Evolutionary conservation across 345 rosid genomes (phyloP), one percentile per base, ranked within the genome.

Genomic region (Corymbia maculata): DNA sequence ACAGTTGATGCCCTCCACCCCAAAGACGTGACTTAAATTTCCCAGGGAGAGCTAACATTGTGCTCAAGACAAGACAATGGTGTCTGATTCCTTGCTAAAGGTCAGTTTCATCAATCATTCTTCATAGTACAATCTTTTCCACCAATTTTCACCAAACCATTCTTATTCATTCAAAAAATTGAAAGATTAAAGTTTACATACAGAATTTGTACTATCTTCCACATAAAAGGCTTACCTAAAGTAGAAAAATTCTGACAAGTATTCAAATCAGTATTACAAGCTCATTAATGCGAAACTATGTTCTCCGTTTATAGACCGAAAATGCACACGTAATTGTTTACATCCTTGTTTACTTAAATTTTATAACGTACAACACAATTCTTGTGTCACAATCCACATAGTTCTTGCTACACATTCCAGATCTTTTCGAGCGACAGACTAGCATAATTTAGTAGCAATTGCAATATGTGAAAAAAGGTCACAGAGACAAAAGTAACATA

Each of bases 401-500:
- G 36, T 30, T 68, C 44, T 68, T 68, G 79, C 79, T 68, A 4
- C 11, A 30, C 6, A 30, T 68, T 68, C 21, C 44, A 15, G 44
- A 68, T 30, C 44, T 68, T 68, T 68, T 68, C 79, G 44, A 68
- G 44, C 44, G 30, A 68, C 79, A 49, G 1, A 53, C 61, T 24
- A 51, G 59, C 21, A 28, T 36, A 30, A 85, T 61, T 68, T 6
- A 49, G 51, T 17, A 19, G 47, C 21, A 52, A 79, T 28, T 55
- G 64, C 26, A 79, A 88, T 44, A 82, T 2, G 53, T 80, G 7
- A 12, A 55, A 79, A 28, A 52, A 49, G 16, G 16, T 32, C 26
- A 21, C 45, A 88, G 24, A 80, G 26, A 80, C 45, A 32, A 51
- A 80, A 70, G 44, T 12, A 88, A 87, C 89, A 52, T 94, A 96